Evolutionary conservation across 495 filamentous ascomycete species (phyloP), one percentile per base, ranked within the genome.

Genomic region (Patellaria atrata): DNA sequence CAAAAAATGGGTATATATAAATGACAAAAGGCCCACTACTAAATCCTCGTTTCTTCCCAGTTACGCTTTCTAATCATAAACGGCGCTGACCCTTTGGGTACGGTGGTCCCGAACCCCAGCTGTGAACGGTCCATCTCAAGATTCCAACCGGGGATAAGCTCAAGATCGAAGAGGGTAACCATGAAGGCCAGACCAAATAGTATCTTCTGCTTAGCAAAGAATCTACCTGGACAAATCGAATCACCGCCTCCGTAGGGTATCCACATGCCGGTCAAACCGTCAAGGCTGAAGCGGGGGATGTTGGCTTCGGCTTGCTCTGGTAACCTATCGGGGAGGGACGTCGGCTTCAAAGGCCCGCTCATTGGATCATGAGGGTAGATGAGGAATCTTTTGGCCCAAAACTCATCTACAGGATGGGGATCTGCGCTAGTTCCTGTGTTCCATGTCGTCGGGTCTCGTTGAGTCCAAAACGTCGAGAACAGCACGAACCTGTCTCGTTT

Each of bases 201-300:
- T 22, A 44, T 35, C 37, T 44, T 36, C 15, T 44, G 29, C 36
- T 44, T 44, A 5, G 41, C 41, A 14, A 44, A 44, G 14, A 33
- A 30, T 3, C 41, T 28, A 4, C 41, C 41, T 7, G 41, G 35
- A 22, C 41, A 44, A 23, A 44, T 39, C 16, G 22, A 29, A 14
- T 31, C 17, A 2, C 41, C 41, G n/a, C 25, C 12, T 4, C 35
- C 34, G 29, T 32, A 43, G 4, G 40, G 40, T 8, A 43, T 30
- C 36, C 36, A 38, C n/a, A 20, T 12, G 7, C 36, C 36, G 5
- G 20, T 16, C 17, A n/a, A n/a, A 3, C 36, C 36, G 16, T 30
- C 26, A 8, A 38, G 19, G 7, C 17, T 22, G 19, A 38, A 38
- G 19, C 18, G 30, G 11, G 20, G 6, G 13, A 4, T 7, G 15